Percentiles rank a stretch among this genome's conserved stretches.
Evolutionary conservation across 805 yeast genomes (phyloP).

Genomic region (Ascoidea rubescens): DNA sequence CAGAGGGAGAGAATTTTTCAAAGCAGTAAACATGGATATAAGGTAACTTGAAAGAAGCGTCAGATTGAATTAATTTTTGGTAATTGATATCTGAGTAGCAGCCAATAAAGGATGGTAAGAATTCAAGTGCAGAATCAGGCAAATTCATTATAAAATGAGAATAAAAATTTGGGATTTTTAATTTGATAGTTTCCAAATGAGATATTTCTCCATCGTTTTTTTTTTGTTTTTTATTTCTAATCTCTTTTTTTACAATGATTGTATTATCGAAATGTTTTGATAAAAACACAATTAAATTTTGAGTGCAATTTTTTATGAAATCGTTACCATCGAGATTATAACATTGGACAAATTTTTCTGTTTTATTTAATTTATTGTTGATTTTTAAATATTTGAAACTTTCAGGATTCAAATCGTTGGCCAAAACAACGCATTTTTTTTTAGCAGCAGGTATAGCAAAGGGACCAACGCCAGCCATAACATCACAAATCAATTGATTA

Average conservation of each 20-base stretch:
- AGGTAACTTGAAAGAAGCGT: conserved; percentile 49
- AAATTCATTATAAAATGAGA: conserved; percentile 86
- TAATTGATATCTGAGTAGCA: conserved; percentile 33
- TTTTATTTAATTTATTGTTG: conserved; percentile 56
- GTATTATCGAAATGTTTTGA: conserved; percentile 12
- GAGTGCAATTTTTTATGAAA: conserved; percentile 52
- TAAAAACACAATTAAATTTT: conserved; percentile 28
- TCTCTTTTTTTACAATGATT: conserved; percentile 22
- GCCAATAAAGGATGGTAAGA: conserved; percentile 67
- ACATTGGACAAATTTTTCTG: conserved; percentile 40
- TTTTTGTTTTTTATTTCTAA: conserved; percentile 23
- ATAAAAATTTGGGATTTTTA: conserved; percentile 36
- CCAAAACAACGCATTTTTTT: conserved; percentile 64
- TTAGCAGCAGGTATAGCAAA: conserved; percentile 94
- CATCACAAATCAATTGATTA: conserved; percentile 80
- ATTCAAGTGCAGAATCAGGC: conserved; percentile 85
- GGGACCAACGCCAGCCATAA: conserved; percentile 98
- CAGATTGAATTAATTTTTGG: conserved; percentile 20
- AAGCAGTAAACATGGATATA: conserved; percentile 82
- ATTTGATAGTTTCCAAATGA: conserved; percentile 11
- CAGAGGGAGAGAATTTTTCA: conserved; percentile 71
- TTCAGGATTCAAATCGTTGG: conserved; percentile 89
- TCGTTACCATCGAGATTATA: conserved; percentile 73
- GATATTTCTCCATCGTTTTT: conserved; percentile 15
- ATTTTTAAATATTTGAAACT: conserved; percentile 55